These are phyloP conservation scores for Aureobasidium musti DNA, from an alignment of 2,329 filamentous ascomycete genomes.

Conservation along the genomic window DNA sequence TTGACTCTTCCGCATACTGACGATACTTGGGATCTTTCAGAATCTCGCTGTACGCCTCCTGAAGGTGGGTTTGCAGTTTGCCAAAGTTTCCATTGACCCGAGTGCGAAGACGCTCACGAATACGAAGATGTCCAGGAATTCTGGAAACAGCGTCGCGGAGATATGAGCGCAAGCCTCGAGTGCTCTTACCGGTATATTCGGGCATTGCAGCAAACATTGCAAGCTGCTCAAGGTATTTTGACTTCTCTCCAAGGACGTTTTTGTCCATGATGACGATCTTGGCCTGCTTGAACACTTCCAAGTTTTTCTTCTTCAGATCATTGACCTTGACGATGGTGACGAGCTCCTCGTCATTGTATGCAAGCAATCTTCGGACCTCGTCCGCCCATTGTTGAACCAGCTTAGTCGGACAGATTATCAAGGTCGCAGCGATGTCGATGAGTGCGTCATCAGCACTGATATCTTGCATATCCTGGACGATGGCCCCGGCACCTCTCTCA, in stretches of 20 bases:
- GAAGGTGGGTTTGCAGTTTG: conserved; percentile 39
- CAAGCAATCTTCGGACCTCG: conserved; percentile 57
- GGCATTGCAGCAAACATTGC: conserved; percentile 55
- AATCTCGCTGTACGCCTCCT: conserved; percentile 34
- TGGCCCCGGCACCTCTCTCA: no score
- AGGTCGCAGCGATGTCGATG: conserved; percentile 53
- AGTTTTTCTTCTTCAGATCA: no score
- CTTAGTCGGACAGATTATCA: conserved; percentile 60
- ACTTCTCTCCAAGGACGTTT: conserved; percentile 48
- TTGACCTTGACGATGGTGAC: no score
- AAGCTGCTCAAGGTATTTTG: conserved; percentile 53
- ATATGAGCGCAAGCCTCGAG: conserved; percentile 58
- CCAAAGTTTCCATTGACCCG: conserved; percentile 38
- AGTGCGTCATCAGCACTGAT: background rate
- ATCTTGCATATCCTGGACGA: background rate
- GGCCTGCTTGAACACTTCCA: conserved; percentile 52
- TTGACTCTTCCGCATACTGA: conserved; percentile 38
- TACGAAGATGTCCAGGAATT: conserved; percentile 48
- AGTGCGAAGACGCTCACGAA: no score
- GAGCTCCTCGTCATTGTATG: no score
- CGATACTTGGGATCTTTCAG: conserved; percentile 42
- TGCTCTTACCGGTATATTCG: conserved; percentile 41
- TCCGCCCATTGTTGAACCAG: conserved; percentile 60
- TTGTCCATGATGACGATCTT: conserved; percentile 60
- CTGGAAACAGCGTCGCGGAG: conserved; percentile 48